Percentiles rank a stretch among this genome's conserved stretches.
phyloP scores from a whole-genome alignment of 169 alveolate species.

The Eimeria sp. region DNA sequence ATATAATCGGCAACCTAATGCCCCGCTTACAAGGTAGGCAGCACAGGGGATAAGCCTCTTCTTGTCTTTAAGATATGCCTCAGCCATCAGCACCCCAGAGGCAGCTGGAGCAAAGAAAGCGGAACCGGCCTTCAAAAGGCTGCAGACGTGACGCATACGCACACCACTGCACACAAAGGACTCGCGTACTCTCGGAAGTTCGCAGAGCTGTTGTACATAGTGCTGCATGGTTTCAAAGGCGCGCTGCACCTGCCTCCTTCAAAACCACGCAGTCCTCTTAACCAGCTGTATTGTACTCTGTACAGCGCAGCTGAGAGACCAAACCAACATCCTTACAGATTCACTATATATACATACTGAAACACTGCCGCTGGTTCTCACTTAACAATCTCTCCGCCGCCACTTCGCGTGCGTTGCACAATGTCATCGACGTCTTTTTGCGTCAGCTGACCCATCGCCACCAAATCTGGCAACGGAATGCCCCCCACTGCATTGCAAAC shows the following conservation, averaged over 20 bases:
- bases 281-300: background rate
- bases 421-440: slow-evolving; percentile 87
- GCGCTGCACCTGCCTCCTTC: background rate
- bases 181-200: background rate
- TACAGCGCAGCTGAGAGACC: background rate
- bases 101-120: slow-evolving; percentile 91
- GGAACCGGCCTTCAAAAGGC: slow-evolving; percentile 88
- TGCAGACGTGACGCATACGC: slow-evolving; percentile 16
- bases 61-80: slow-evolving; percentile 88
- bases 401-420: slow-evolving; percentile 88
- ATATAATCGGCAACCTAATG: background rate
- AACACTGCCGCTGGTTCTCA: background rate
- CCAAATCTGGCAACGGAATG: slow-evolving; percentile 87
- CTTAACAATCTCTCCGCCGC: slow-evolving; percentile 89
- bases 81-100: slow-evolving; percentile 89
- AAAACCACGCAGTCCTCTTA: too few species aligned
- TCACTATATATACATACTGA: background rate
- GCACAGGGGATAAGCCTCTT: slow-evolving; percentile 89
- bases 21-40: slow-evolving; percentile 85
- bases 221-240: background rate
- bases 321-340: background rate
- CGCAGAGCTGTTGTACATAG: background rate
- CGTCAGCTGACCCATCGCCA: slow-evolving; percentile 84
- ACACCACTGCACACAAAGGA: background rate
- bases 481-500: slow-evolving; percentile 86